Percentiles rank a stretch among this genome's conserved stretches.
phyloP scores from a whole-genome alignment of 2,329 filamentous ascomycete genomes.

The Hypoxylon sp. region DNA sequence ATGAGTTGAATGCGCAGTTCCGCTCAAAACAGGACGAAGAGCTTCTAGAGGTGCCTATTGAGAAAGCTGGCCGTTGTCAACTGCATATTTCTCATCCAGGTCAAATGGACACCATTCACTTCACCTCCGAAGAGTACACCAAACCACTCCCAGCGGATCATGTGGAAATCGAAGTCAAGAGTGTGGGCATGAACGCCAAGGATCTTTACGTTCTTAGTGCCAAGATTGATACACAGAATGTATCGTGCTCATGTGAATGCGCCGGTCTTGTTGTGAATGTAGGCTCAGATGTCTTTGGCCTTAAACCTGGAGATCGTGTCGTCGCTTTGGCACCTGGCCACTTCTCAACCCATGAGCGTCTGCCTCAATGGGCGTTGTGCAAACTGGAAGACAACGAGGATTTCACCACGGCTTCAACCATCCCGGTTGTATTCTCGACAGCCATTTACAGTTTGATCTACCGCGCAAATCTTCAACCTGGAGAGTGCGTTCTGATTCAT shows the following conservation, averaged over 20 bases:
- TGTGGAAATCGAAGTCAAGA: neutral
- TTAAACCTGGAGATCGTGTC: conserved; percentile 24
- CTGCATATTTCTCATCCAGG: neutral
- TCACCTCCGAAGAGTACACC: neutral
- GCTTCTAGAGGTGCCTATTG: neutral
- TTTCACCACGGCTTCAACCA: conserved; percentile 5
- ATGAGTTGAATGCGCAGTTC: neutral
- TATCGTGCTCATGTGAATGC: neutral
- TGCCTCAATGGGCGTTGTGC: conserved; percentile 18
- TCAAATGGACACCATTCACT: neutral
- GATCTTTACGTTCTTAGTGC: conserved; percentile 1
- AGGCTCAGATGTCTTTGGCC: neutral
- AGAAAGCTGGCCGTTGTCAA: neutral
- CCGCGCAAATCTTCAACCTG: conserved; percentile 25
- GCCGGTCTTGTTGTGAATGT: neutral
- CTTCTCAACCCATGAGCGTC: conserved; percentile 10
- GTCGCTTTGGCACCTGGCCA: conserved; percentile 25
- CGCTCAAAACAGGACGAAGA: neutral
- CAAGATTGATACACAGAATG: conserved; percentile 11
- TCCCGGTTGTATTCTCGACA: conserved; percentile 29
- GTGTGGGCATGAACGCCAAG: conserved; percentile 1
- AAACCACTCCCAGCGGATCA: neutral
- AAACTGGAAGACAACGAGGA: conserved; percentile 26
- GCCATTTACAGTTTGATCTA: conserved; percentile 33
- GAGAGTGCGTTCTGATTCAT: conserved; percentile 40